phyloP scores from a whole-genome alignment of 2,329 filamentous ascomycete genomes.

The Graphilbum sp. region DNA sequence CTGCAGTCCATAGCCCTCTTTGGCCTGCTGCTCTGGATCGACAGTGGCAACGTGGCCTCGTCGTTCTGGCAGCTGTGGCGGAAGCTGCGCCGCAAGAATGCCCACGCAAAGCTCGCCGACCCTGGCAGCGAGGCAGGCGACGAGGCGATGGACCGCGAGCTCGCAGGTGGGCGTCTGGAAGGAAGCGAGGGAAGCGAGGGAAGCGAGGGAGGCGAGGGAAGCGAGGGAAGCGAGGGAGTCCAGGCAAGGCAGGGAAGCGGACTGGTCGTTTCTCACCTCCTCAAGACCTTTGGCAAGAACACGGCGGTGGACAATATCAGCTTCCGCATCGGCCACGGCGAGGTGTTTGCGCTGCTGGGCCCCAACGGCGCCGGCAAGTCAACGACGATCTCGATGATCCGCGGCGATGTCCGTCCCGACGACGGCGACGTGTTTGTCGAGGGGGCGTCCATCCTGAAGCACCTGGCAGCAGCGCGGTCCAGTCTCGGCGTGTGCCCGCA shows the following conservation, averaged over 20 bases:
- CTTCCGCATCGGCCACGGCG: constrained; percentile 62
- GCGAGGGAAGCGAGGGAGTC: constrained; percentile 2
- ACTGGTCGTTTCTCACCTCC: constrained; percentile 63
- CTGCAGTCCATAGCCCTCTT: constrained; percentile 59
- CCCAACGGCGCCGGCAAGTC: constrained; percentile 88
- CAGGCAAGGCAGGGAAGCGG: constrained; percentile 28
- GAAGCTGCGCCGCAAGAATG: constrained; percentile 7
- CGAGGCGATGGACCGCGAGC: background rate
- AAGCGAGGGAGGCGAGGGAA: constrained; percentile 9
- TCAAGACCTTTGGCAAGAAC: constrained; percentile 61
- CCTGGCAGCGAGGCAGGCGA: background rate
- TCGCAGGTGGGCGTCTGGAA: too few species aligned
- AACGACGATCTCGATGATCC: constrained; percentile 75
- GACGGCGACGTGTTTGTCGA: constrained; percentile 74
- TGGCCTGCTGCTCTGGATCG: constrained; percentile 58
- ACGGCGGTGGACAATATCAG: constrained; percentile 78
- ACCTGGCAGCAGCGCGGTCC: constrained; percentile 54
- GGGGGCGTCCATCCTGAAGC: constrained; percentile 54
- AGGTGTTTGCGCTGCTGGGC: constrained; percentile 78
- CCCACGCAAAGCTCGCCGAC: constrained; percentile 6
- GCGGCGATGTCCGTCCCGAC: constrained; percentile 69
- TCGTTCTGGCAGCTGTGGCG: constrained; percentile 19
- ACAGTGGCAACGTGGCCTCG: constrained; percentile 51
- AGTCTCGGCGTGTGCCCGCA: constrained; percentile 87
- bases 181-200: too few species aligned